Evolutionary conservation across 305 asterid genomes (phyloP), one percentile per base, ranked within the genome.

Genomic region (Salvia sclarea): DNA sequence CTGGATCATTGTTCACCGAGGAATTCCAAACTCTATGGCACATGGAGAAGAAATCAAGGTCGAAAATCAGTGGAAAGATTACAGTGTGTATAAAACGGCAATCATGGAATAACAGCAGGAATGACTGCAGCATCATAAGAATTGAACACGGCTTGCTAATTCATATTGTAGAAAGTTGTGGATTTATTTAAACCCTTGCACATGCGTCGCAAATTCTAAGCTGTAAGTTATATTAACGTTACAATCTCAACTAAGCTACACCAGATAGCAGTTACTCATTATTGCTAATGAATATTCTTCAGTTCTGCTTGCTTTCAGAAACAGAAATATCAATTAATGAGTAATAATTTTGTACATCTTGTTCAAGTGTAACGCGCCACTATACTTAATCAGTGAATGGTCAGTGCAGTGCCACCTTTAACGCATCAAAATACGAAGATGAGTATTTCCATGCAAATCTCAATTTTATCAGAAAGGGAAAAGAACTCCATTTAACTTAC

Each of bases 21-120:
- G 91, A 63, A 67, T 68, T 14, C 85, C 91, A 68, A 76, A 75
- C 61, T 81, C 91, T 85, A 73, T 33, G 76, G 44, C 59, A 82
- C 48, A 60, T 4, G 66, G 30, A 76, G 64, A 57, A 72, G 24
- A 71, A 68, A 66, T 33, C 64, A 76, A 24, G 53, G 48, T 38
- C 2, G 66, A 62, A 75, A 45, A 77, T 77, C 76, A 73, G 84
- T 70, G 58, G 64, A 59, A 59, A 60, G 31, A 33, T 43, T 31
- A 33, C 25, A 1, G 7, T 18, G 49, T 13, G 6, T 17, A 10
- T 38, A 33, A 47, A 53, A 41, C 8, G 14, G 62, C 66, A 54
- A 17, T 43, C 48, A 55, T 41, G 60, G 60, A 24, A 73, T 16
- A 47, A 38, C 1, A 3, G 13, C 31, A 41, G 35, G 45, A 52